Percentiles rank a stretch among this genome's conserved stretches.
Conservation (phyloP, 352 stramenopile species). For the Phytophthora crassamura region DNA sequence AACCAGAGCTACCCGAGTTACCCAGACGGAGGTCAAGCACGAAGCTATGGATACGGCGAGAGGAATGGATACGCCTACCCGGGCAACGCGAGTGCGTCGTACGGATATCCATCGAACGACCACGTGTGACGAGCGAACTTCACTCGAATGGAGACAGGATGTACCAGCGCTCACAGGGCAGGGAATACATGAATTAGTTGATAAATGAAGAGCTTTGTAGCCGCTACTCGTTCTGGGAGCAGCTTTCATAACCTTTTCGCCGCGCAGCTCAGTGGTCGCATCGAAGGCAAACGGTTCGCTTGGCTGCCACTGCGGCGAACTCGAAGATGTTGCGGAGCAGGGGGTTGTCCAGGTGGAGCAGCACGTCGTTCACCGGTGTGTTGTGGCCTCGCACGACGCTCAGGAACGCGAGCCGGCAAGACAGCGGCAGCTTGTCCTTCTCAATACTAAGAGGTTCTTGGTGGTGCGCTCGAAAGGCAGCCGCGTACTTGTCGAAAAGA, state of each 20-base stretch:
- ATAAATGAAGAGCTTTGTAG: too few relatives aligned
- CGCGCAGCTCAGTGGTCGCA: constrained; percentile 32
- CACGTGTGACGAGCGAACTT: too few relatives aligned
- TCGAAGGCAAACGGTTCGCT: constrained; percentile 34
- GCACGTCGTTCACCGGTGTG: constrained; percentile 6
- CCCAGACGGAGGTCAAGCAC: too few relatives aligned
- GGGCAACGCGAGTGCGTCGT: too few relatives aligned
- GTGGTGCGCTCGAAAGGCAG: constrained; percentile 26
- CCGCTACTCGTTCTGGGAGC: too few relatives aligned
- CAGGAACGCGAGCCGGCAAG: constrained; percentile 33
- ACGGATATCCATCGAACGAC: too few relatives aligned
- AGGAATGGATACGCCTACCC: too few relatives aligned
- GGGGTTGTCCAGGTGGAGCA: constrained; percentile 33
- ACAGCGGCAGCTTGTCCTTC: constrained; percentile 35
- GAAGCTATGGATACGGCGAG: too few relatives aligned
- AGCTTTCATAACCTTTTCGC: too few relatives aligned
- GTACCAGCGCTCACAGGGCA: too few relatives aligned
- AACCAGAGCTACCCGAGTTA: constrained; percentile 5
- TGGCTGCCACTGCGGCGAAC: constrained; percentile 33
- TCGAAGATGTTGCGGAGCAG: constrained; percentile 30
- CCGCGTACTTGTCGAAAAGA: constrained; percentile 32
- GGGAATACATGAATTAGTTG: too few relatives aligned
- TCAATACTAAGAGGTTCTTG: constrained; percentile 35
- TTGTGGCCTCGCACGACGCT: constrained; percentile 28
- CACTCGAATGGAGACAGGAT: too few relatives aligned